Evolutionary conservation across 257 asterid species (phyloP), one percentile per base, ranked within the genome.

Genomic region (Verbascum thapsus): DNA sequence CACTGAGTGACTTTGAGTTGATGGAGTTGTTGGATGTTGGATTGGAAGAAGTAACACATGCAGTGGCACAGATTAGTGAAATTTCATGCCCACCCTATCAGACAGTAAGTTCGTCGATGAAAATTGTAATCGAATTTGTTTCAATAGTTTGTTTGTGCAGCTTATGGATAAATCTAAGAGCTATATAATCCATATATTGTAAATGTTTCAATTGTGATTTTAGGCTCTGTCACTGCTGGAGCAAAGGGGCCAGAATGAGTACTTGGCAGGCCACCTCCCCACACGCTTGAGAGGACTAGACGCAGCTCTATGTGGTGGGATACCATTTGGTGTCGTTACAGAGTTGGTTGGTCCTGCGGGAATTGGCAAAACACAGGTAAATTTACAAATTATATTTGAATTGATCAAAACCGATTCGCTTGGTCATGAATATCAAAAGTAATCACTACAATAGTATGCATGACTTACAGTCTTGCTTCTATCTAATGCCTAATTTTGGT

Each of bases 321-420:
- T 89, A 70, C 97, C 95, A 42, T 89, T 87, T 81, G 97, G 95
- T 2, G 83, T 87, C 22, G 85, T 89, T 34, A 89, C 97, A 44
- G 95, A 89, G 80, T 60, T 89, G 67, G 97, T 89, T 58, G 97
- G 97, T 67, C 97, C 97, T 39, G 88, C 97, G 10, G 97, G 97
- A 64, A 83, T 89, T 42, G 97, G 97, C 63, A 89, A 87, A 83
- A 89, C 95, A 56, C 97, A 87, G 81, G 97, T 81, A 74, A 20
- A 10, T 57, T 42, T 32, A 47, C 45, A 20, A 43, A 37, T 15
- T 60, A 50, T 12, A 13, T 53, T 23, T 44, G 7, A 45, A 19
- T 26, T 26, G 32, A 26, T 26, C 5, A 26, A 5, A 26, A 2
- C 32, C 5, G 32, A 26, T 26, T 26, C 5, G 32, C 32, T 26